Evolutionary conservation across 2,329 filamentous ascomycete species (phyloP).

Genomic region (Paecilomyces formosus): DNA sequence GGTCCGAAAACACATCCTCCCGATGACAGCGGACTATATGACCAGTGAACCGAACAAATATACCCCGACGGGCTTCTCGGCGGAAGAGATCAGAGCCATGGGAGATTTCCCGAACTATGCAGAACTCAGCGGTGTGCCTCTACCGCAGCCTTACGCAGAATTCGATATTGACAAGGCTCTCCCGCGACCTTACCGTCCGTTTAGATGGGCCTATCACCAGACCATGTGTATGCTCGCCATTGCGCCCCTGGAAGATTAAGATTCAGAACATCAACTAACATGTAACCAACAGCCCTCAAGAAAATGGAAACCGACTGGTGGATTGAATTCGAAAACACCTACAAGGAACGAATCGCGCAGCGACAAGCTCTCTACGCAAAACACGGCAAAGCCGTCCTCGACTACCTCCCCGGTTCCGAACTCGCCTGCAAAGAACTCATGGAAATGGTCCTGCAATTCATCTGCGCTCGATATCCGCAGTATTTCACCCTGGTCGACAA

Average conservation of each 20-base stretch:
- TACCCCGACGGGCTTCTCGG: conserved; percentile 62
- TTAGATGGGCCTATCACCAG: conserved; percentile 80
- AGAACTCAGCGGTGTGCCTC: conserved; percentile 63
- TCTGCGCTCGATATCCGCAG: conserved; percentile 69
- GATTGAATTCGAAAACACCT: conserved; percentile 77
- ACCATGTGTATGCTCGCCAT: conserved; percentile 67
- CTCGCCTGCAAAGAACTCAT: conserved; percentile 77
- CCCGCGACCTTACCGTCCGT: conserved; percentile 70
- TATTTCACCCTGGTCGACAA: conserved; percentile 57
- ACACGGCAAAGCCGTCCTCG: conserved; percentile 58
- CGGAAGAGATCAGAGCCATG: conserved; percentile 60
- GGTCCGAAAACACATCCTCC: conserved; percentile 27
- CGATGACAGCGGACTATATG: conserved; percentile 35
- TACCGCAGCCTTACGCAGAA: conserved; percentile 54
- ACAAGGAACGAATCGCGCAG: conserved; percentile 59
- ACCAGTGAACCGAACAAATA: conserved; percentile 36
- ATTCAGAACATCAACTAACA: not conserved
- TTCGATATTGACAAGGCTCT: conserved; percentile 64
- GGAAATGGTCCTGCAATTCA: conserved; percentile 76
- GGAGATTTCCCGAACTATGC: conserved; percentile 78
- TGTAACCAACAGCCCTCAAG: conserved; percentile 52
- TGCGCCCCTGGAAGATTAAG: not conserved
- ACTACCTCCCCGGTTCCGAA: conserved; percentile 65
- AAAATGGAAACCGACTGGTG: conserved; percentile 80
- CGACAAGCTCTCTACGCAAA: conserved; percentile 58